A percentile compares a stretch with the other conserved stretches of the same genome.
phyloP scores from a whole-genome alignment of 805 yeast species.

The Candida ulmi region DNA sequence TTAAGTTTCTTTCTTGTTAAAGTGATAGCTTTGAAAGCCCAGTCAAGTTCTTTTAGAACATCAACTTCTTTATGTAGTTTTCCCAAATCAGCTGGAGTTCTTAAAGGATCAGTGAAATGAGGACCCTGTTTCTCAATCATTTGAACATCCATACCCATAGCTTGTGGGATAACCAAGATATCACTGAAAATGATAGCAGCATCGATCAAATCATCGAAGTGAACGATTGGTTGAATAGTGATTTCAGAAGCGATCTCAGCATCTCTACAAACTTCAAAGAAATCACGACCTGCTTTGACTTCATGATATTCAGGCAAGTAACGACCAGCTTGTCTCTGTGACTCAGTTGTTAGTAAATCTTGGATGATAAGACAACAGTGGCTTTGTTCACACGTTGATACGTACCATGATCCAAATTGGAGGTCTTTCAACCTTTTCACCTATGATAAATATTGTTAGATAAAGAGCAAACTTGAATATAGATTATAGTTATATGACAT shows the following conservation, averaged over 20 bases:
- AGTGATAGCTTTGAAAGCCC: constrained; percentile 95
- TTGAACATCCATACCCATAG: constrained; percentile 92
- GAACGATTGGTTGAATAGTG: constrained; percentile 93
- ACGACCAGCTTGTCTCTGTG: constrained; percentile 85
- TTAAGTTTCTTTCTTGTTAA: constrained; percentile 78
- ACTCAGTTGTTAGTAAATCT: constrained; percentile 23
- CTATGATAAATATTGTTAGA: background rate
- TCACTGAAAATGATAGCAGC: constrained; percentile 97
- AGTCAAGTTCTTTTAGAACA: constrained; percentile 70
- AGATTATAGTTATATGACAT: constrained; percentile 19
- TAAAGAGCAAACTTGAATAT: background rate
- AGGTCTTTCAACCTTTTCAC: constrained; percentile 89
- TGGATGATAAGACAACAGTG: no score
- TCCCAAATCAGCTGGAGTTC: constrained; percentile 62
- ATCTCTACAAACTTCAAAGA: constrained; percentile 92
- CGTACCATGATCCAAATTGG: constrained; percentile 91
- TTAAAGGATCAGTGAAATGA: constrained; percentile 80
- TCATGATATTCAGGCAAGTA: constrained; percentile 86
- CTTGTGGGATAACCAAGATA: constrained; percentile 94
- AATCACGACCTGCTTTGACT: constrained; percentile 80
- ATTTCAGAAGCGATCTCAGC: constrained; percentile 91
- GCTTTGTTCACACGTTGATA: no score
- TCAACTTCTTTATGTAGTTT: constrained; percentile 61
- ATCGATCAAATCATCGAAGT: constrained; percentile 82
- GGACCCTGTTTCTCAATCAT: constrained; percentile 97